phyloP scores from a whole-genome alignment of 23 red algal species.

The Agarophyton chilense region DNA sequence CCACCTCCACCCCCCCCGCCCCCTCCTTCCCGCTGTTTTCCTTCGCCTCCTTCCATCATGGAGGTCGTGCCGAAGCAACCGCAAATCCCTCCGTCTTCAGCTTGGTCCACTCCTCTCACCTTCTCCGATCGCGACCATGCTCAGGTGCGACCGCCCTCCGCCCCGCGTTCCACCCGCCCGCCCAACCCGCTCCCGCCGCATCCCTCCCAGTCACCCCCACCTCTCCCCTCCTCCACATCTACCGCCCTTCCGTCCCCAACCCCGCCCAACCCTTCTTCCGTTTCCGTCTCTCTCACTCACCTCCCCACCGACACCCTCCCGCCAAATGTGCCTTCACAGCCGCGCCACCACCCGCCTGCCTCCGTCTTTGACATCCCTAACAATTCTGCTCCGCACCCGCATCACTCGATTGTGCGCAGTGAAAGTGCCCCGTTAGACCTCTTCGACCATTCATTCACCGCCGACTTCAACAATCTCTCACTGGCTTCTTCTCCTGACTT shows the following conservation, averaged over 20 bases:
- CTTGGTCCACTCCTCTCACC: slow-evolving; percentile 55
- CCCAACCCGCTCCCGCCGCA: slow-evolving; percentile 3
- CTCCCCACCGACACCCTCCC: slow-evolving; percentile 2
- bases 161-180: not conserved
- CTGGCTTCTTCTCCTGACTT: slow-evolving; percentile 28
- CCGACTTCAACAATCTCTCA: slow-evolving; percentile 28
- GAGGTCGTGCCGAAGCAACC: slow-evolving; percentile 70
- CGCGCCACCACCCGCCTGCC: not conserved
- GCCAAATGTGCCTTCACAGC: not conserved
- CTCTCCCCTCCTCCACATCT: not conserved
- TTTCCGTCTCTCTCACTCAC: not conserved
- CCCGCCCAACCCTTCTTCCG: not conserved
- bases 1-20: not conserved
- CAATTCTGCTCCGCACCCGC: not conserved
- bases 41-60: slow-evolving; percentile 17
- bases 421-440: slow-evolving; percentile 61
- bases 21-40: not conserved
- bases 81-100: slow-evolving; percentile 47
- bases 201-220: not conserved
- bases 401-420: slow-evolving; percentile 54
- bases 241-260: slow-evolving; percentile 7
- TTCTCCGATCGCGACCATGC: slow-evolving; percentile 44
- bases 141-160: not conserved
- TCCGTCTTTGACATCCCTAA: slow-evolving; percentile 41
- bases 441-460: slow-evolving; percentile 36